Percentiles rank a stretch among this genome's conserved stretches.
These are phyloP conservation scores for Xylaria sp. DNA, from an alignment of 2,329 filamentous ascomycete species.

Conservation along the genomic window DNA sequence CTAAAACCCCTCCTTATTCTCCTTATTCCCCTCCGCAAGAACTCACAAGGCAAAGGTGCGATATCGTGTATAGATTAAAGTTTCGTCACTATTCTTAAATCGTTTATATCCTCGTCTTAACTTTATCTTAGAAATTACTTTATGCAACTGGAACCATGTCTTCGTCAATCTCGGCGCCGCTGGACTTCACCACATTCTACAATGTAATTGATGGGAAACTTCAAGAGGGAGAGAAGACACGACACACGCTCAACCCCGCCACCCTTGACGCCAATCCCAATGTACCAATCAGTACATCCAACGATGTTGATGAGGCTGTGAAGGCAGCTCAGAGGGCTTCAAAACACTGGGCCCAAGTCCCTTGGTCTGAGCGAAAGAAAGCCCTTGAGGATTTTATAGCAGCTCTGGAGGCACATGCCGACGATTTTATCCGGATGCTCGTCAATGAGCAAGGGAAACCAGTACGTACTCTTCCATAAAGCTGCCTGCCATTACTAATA, in stretches of 20 bases:
- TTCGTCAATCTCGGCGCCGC: too few species aligned
- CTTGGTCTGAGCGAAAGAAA: slow-evolving; percentile 49
- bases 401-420: slow-evolving; percentile 31
- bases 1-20: too few species aligned
- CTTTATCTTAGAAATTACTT: too few species aligned
- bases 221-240: slow-evolving; percentile 51
- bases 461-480: slow-evolving; percentile 16
- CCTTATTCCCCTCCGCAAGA: too few species aligned
- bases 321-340: slow-evolving; percentile 59
- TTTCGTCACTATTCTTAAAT: too few species aligned
- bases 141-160: too few species aligned
- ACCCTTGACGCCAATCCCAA: slow-evolving; percentile 60
- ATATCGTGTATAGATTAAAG: too few species aligned
- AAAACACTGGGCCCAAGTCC: slow-evolving; percentile 56
- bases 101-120: too few species aligned
- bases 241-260: slow-evolving; percentile 60
- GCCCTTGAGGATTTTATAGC: slow-evolving; percentile 38
- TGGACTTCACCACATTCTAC: slow-evolving; percentile 55
- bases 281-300: slow-evolving; percentile 59
- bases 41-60: too few species aligned
- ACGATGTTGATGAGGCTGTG: slow-evolving; percentile 64
- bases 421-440: slow-evolving; percentile 31
- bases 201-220: slow-evolving; percentile 63
- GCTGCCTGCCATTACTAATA: neutral
- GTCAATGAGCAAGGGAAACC: slow-evolving; percentile 38